Evolutionary conservation across 1,284 basidiomycete species (phyloP), one percentile per base, ranked within the genome.

Genomic region (Hemileia vastatrix): DNA sequence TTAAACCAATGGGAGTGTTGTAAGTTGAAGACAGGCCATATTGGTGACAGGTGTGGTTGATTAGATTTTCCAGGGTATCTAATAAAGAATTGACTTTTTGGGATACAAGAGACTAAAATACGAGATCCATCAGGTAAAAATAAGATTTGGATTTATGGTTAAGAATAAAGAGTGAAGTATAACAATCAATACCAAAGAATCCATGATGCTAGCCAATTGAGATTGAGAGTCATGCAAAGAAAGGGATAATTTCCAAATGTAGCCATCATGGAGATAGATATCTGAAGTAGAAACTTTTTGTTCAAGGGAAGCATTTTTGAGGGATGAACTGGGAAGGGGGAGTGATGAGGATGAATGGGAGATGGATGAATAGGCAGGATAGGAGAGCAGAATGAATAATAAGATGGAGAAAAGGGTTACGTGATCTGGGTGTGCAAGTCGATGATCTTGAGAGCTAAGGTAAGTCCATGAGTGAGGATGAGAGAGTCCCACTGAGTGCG

Each of bases 181-280:
- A 5, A 53, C 51, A 13, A n/a, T n/a, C n/a, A n/a, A n/a, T 33
- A 54, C 58, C 58, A 60, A 45, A 19, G 52, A 49, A 47, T 21
- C 31, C 4, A 60, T 19, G 15, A 45, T 31, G 27, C 2, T 32
- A 9, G 52, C 18, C 19, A 60, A 21, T 47, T 51, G 27, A 6
- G 6, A 32, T 18, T 43, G 27, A 32, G n/a, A 1, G 3, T 52
- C 24, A 44, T 53, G 45, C 9, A 60, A n/a, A 32, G 45, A 53
- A 60, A 49, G 54, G 21, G 32, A 45, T 47, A 45, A 40, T 45
- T 47, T 60, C 58, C 58, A 60, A 18, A 51, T 51, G 36, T 60
- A 60, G 2, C 50, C 58, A 47, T 60, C 51, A 45, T 47, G 19
- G 18, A 60, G n/a, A n/a, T n/a, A n/a, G n/a, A n/a, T n/a, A n/a